phyloP scores from a whole-genome alignment of 768 basidiomycete genomes.

The Leccinum olivaceopallidum region DNA sequence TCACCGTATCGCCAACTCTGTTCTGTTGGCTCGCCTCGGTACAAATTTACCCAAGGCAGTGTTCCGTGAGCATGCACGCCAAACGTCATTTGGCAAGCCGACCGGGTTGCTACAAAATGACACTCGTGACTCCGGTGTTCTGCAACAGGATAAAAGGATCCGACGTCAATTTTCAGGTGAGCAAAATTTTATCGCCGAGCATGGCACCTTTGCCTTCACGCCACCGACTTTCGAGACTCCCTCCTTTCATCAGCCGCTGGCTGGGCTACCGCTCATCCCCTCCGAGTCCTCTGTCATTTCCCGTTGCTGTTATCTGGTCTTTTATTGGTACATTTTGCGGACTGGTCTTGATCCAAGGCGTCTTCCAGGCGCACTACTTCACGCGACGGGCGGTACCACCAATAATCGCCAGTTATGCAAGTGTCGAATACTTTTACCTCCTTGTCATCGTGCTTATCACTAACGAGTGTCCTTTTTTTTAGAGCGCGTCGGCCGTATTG shows the following conservation, averaged over 20 bases:
- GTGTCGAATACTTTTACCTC: neutral
- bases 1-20: neutral
- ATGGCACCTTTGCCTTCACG: neutral
- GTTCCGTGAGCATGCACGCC: neutral
- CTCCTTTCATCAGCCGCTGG: conserved; percentile 12
- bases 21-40: neutral
- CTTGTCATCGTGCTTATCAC: neutral
- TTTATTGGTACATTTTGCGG: conserved; percentile 54
- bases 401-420: conserved; percentile 25
- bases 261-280: conserved; percentile 13
- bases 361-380: conserved; percentile 53
- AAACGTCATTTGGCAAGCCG: neutral
- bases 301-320: conserved; percentile 39
- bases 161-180: neutral
- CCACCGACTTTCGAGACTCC: conserved; percentile 1
- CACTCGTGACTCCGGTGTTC: neutral
- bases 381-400: conserved; percentile 37
- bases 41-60: neutral
- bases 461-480: conserved; percentile 1
- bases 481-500: conserved; percentile 59
- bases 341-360: conserved; percentile 48
- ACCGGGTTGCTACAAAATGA: neutral
- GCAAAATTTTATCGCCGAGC: neutral
- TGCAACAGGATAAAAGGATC: neutral
- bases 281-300: conserved; percentile 8